These are phyloP conservation scores for Neofusicoccum ribis DNA, from an alignment of 2,329 filamentous ascomycete species.

Conservation along the genomic window DNA sequence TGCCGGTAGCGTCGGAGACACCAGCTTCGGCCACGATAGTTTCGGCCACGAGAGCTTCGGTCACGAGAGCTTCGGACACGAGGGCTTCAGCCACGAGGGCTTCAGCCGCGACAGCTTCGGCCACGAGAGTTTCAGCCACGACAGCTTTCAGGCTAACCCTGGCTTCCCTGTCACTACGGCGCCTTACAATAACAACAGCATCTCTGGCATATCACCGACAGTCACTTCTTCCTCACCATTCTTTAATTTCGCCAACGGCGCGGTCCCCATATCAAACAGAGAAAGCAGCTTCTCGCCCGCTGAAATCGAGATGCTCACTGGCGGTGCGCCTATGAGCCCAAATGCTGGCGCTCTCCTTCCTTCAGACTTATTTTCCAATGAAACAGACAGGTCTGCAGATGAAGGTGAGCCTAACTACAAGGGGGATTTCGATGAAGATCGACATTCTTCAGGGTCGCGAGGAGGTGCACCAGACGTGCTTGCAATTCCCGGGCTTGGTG, in stretches of 20 bases:
- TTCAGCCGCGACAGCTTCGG: too few relatives aligned
- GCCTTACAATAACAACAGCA: constrained; percentile 46
- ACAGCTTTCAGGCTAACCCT: constrained; percentile 41
- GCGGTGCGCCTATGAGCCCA: constrained; percentile 72
- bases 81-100: too few relatives aligned
- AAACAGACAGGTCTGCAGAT: constrained; percentile 51
- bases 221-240: constrained; percentile 53
- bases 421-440: constrained; percentile 33
- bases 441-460: constrained; percentile 29
- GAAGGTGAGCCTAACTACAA: constrained; percentile 26
- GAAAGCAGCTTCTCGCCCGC: constrained; percentile 50
- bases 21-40: too few relatives aligned
- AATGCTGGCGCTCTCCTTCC: constrained; percentile 74
- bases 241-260: constrained; percentile 61
- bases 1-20: constrained; percentile 22
- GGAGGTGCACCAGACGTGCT: constrained; percentile 31
- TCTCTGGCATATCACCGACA: constrained; percentile 53
- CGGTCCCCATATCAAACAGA: constrained; percentile 40
- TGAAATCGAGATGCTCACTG: constrained; percentile 61
- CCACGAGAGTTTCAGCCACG: constrained; percentile 15
- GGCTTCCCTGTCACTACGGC: constrained; percentile 29
- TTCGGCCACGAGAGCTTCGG: too few relatives aligned
- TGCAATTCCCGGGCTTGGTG: constrained; percentile 44
- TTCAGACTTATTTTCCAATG: constrained; percentile 64
- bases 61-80: too few relatives aligned